Conservation (phyloP, 1,139 yeast genomes). For the Geotrichum restrictum region DNA sequence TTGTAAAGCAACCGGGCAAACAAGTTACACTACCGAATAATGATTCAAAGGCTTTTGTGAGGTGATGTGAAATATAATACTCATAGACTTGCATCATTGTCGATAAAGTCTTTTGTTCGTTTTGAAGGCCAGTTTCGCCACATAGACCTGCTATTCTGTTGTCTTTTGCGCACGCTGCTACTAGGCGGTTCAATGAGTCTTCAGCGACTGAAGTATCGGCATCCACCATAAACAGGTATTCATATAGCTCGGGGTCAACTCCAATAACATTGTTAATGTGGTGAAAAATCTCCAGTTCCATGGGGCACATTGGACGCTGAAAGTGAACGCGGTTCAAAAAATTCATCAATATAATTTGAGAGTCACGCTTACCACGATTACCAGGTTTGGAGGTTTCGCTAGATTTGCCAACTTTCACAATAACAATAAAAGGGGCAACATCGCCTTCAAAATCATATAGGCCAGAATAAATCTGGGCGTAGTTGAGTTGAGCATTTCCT, state of each 20-base stretch:
- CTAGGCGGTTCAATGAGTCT: conserved; percentile 40
- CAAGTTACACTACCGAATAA: conserved; percentile 44
- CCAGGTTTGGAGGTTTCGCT: conserved; percentile 40
- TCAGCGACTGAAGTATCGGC: conserved; percentile 42
- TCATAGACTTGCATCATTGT: conserved; percentile 46
- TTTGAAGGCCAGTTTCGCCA: conserved; percentile 42
- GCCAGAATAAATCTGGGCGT: conserved; percentile 43
- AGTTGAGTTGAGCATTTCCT: conserved; percentile 40
- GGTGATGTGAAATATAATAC: conserved; percentile 43
- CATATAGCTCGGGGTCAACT: conserved; percentile 44
- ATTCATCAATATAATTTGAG: conserved; percentile 42
- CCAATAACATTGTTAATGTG: conserved; percentile 44
- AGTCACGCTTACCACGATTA: conserved; percentile 45
- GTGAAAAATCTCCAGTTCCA: conserved; percentile 43
- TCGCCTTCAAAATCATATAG: conserved; percentile 42
- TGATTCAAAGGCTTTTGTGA: conserved; percentile 43
- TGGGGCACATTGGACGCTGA: conserved; percentile 41
- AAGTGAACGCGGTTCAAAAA: conserved; percentile 42
- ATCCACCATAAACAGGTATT: conserved; percentile 42
- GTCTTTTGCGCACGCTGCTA: conserved; percentile 41
- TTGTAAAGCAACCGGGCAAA: conserved; percentile 44
- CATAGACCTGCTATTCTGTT: conserved; percentile 42
- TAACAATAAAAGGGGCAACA: conserved; percentile 41
- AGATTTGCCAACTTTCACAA: conserved; percentile 42
- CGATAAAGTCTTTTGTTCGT: conserved; percentile 40